Conservation (phyloP, 208 protist species). For the Crithidia thermophila region DNA sequence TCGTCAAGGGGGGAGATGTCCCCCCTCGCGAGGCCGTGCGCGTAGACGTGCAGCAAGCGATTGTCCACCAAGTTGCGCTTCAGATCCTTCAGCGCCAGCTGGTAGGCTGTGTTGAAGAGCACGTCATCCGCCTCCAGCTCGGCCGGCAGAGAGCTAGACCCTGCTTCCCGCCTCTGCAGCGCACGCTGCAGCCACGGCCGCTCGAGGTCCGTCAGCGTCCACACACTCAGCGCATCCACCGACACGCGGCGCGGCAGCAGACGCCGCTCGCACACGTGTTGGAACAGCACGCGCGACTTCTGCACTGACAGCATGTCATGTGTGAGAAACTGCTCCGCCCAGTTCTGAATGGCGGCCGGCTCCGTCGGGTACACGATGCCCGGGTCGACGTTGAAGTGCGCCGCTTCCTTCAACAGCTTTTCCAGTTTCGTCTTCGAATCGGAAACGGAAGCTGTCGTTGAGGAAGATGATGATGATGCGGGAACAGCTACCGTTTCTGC, state of each 20-base stretch:
- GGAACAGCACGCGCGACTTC: constrained; percentile 30
- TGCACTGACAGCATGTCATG: constrained; percentile 31
- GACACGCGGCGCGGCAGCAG: constrained; percentile 57
- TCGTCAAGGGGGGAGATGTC: constrained; percentile 44
- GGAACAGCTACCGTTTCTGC: constrained; percentile 13
- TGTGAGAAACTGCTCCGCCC: constrained; percentile 43
- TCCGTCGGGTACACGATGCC: constrained; percentile 60
- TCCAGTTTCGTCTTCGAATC: not conserved
- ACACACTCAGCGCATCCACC: constrained; percentile 60
- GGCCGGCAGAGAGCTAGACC: no score
- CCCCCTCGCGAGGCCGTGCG: constrained; percentile 42
- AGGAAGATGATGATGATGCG: not conserved
- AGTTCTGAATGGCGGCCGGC: constrained; percentile 49
- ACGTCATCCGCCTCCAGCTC: constrained; percentile 3
- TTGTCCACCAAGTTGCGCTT: constrained; percentile 68
- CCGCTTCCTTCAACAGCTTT: constrained; percentile 22
- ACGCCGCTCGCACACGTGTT: constrained; percentile 29
- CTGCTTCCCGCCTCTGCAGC: constrained; percentile 11
- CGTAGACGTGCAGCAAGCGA: constrained; percentile 66
- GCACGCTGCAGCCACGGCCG: constrained; percentile 46
- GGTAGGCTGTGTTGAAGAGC: constrained; percentile 3
- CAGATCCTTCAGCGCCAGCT: constrained; percentile 60
- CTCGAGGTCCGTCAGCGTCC: constrained; percentile 65
- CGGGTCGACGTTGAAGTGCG: constrained; percentile 62
- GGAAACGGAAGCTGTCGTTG: not conserved